Evolutionary conservation across 2,329 filamentous ascomycete genomes (phyloP).

Genomic region (Chrysosporium queenslandicum): DNA sequence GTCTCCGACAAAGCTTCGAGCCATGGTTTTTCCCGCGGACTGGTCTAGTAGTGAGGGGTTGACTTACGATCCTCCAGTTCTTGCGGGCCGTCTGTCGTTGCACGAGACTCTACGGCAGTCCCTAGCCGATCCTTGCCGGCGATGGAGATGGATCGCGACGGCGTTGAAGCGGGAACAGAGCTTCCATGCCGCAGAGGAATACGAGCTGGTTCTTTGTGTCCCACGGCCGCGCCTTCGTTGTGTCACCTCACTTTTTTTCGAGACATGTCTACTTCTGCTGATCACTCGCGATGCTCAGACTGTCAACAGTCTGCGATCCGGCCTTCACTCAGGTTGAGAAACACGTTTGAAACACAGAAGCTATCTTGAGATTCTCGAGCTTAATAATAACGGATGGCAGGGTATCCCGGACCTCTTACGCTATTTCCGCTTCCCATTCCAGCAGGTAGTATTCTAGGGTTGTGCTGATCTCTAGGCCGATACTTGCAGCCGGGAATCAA

Average conservation of each 20-base stretch:
- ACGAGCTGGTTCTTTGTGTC: neutral
- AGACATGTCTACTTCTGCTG: too few relatives aligned
- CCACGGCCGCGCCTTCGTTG: neutral
- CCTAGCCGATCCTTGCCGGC: neutral
- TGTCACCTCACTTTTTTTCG: neutral
- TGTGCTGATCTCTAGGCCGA: neutral
- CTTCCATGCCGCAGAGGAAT: neutral
- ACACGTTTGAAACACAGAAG: neutral
- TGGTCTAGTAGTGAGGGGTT: too few relatives aligned
- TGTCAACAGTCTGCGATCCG: neutral
- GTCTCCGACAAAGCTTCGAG: too few relatives aligned
- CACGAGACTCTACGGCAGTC: neutral
- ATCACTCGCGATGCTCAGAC: neutral
- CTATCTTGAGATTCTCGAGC: neutral
- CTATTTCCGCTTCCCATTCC: neutral
- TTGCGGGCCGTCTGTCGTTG: neutral
- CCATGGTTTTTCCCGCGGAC: too few relatives aligned
- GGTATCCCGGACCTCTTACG: neutral
- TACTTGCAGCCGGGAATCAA: slow-evolving; percentile 1
- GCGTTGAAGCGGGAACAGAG: neutral
- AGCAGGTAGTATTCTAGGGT: slow-evolving; percentile 7
- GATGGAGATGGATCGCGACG: neutral
- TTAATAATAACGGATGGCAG: neutral
- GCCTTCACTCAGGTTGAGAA: neutral
- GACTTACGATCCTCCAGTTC: neutral